Evolutionary conservation across 2,329 filamentous ascomycete species (phyloP).

Genomic region (Stromatinia cepivora): DNA sequence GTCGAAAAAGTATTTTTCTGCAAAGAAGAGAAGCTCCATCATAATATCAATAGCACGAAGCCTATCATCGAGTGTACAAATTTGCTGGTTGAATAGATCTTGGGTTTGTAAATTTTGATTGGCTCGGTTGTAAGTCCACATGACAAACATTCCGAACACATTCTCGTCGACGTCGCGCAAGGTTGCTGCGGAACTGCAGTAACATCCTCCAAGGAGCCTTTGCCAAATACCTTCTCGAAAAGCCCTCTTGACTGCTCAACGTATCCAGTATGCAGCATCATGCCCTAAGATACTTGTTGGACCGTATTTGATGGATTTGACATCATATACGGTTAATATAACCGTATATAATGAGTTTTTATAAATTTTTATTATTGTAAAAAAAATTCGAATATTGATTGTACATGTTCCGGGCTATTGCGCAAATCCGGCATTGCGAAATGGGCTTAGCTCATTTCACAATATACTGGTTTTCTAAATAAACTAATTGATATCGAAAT

Average conservation of each 20-base stretch:
- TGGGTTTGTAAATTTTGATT: background rate
- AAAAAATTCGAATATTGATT: too few relatives aligned
- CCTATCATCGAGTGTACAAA: background rate
- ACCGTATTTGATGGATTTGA: too few relatives aligned
- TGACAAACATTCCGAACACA: background rate
- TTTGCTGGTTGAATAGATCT: background rate
- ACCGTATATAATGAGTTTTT: too few relatives aligned
- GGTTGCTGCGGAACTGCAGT: background rate
- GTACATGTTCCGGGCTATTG: too few relatives aligned
- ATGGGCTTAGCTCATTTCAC: too few relatives aligned
- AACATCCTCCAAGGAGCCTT: background rate
- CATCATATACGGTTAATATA: too few relatives aligned
- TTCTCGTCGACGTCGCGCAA: rapidly evolving
- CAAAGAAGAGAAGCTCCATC: background rate
- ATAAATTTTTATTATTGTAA: too few relatives aligned
- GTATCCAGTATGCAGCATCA: too few relatives aligned
- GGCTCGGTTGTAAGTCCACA: background rate
- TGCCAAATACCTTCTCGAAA: background rate
- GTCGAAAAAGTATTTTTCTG: background rate
- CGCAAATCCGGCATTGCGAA: too few relatives aligned
- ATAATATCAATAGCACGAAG: background rate
- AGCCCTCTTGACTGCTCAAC: background rate
- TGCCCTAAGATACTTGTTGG: too few relatives aligned
- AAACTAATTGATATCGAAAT: too few relatives aligned
- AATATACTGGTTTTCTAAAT: too few relatives aligned